phyloP scores from a whole-genome alignment of 805 yeast genomes.

The Clavispora phyllophila region DNA sequence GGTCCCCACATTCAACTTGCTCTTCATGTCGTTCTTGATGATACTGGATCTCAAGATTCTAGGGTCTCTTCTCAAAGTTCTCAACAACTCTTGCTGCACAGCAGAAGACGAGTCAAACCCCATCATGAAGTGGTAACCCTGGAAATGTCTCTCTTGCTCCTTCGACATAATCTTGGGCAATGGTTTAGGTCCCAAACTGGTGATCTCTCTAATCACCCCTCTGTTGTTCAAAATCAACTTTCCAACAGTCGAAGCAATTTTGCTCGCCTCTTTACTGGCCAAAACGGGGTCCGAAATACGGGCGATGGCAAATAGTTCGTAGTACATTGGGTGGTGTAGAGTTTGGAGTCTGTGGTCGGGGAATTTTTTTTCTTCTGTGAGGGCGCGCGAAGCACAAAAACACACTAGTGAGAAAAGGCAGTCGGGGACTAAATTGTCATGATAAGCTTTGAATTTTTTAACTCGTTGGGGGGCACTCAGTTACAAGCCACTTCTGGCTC shows the following conservation, averaged over 20 bases:
- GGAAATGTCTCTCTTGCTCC: conserved; percentile 85
- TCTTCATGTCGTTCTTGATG: conserved; percentile 54
- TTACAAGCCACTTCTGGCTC: no score
- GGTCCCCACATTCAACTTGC: conserved; percentile 50
- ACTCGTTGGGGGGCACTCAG: no score
- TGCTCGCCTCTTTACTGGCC: conserved; percentile 35
- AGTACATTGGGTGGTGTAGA: conserved; percentile 51
- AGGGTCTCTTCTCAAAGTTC: conserved; percentile 82
- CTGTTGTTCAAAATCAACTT: conserved; percentile 78
- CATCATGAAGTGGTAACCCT: conserved; percentile 84
- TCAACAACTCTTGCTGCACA: conserved; percentile 78
- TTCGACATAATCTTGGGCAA: conserved; percentile 79
- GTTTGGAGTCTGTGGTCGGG: not conserved
- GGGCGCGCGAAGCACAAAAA: conserved; percentile 1
- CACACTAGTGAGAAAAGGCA: no score
- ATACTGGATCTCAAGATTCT: conserved; percentile 79
- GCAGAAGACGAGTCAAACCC: conserved; percentile 81
- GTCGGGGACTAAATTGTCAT: no score
- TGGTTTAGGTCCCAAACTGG: conserved; percentile 71
- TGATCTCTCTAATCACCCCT: conserved; percentile 85
- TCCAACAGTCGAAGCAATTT: conserved; percentile 64
- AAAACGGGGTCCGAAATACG: conserved; percentile 58
- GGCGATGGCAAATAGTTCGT: conserved; percentile 86
- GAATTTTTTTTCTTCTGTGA: not conserved
- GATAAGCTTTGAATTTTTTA: no score